Evolutionary conservation across 73 alveolate species (phyloP), one percentile per base, ranked within the genome.

Genomic region (Durusdinium trenchii): DNA sequence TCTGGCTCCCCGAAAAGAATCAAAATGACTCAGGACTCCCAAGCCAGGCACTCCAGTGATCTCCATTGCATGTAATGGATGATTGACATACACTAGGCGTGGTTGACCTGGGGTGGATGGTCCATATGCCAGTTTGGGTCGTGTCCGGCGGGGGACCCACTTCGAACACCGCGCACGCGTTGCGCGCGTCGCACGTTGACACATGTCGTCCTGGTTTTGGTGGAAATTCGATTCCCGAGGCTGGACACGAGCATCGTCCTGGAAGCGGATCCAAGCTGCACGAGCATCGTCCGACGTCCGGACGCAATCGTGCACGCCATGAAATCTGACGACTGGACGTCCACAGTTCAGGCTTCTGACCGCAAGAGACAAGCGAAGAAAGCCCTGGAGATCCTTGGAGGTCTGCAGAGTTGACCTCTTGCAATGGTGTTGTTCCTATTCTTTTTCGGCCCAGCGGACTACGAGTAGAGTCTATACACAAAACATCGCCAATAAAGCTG

Each of bases 221-320:
- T 71, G 51, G 98, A 91, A 35, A 91, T 91, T 32, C 98, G 84
- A 78, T 91, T 91, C 78, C 98, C 98, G 61, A 91, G 45, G 57
- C 98, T 91, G 40, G 98, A 91, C 7, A 91, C 98, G 78, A 91
- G 98, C 98, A 91, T 91, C 40, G 98, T 91, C 98, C 98, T 91
- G 54, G 43, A 54, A 60, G n/a, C 73, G 81, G 51, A 26, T 32
- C 42, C 81, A 67, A 67, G n/a, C 43, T 1, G 18, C 81, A 67
- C 0, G 43, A 67, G n/a, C n/a, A n/a, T n/a, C n/a, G n/a, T n/a
- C n/a, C n/a, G n/a, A n/a, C n/a, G n/a, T n/a, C n/a, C n/a, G n/a
- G n/a, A n/a, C n/a, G n/a, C n/a, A n/a, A n/a, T n/a, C n/a, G n/a
- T n/a, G n/a, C n/a, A n/a, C n/a, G n/a, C n/a, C n/a, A n/a, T n/a